Conservation (phyloP, 2,329 filamentous ascomycete species). For the Alternaria burnsii region DNA sequence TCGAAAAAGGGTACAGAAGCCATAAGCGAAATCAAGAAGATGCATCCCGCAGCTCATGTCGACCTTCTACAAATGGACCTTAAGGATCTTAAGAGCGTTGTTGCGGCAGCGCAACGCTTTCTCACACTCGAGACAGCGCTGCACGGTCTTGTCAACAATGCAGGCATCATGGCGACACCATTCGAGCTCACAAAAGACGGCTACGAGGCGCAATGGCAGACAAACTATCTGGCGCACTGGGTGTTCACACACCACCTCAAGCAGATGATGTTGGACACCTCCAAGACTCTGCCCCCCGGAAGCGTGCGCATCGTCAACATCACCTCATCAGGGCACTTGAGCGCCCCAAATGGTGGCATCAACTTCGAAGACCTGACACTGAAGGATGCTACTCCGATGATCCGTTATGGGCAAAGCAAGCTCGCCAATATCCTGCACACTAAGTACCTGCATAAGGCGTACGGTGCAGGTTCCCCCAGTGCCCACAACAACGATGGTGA, state of each 20-base stretch:
- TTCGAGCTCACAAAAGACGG: slow-evolving; percentile 49
- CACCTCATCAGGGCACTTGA: slow-evolving; percentile 24
- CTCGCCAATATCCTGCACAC: slow-evolving; percentile 32
- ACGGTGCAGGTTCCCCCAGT: slow-evolving; percentile 13
- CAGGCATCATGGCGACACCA: slow-evolving; percentile 22
- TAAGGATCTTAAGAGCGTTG: neutral
- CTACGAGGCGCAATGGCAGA: slow-evolving; percentile 57
- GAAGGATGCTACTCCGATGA: slow-evolving; percentile 12
- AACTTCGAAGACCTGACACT: slow-evolving; percentile 22
- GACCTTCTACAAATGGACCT: neutral
- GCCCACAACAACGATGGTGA: slow-evolving; percentile 12
- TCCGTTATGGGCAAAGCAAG: slow-evolving; percentile 35
- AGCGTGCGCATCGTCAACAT: slow-evolving; percentile 31
- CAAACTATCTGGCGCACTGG: slow-evolving; percentile 57
- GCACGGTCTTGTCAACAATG: neutral
- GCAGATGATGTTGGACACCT: slow-evolving; percentile 25
- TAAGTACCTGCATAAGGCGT: slow-evolving; percentile 19
- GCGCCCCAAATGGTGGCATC: slow-evolving; percentile 21
- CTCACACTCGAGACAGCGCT: neutral
- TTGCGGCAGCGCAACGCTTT: neutral
- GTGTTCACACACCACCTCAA: slow-evolving; percentile 54
- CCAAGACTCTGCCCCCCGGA: slow-evolving; percentile 46
- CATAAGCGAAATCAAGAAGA: neutral
- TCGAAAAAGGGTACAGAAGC: neutral
- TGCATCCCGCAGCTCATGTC: neutral